Base-by-base conservation (phyloP, 2,329 filamentous ascomycete species). In the Claviceps maximensis region DNA sequence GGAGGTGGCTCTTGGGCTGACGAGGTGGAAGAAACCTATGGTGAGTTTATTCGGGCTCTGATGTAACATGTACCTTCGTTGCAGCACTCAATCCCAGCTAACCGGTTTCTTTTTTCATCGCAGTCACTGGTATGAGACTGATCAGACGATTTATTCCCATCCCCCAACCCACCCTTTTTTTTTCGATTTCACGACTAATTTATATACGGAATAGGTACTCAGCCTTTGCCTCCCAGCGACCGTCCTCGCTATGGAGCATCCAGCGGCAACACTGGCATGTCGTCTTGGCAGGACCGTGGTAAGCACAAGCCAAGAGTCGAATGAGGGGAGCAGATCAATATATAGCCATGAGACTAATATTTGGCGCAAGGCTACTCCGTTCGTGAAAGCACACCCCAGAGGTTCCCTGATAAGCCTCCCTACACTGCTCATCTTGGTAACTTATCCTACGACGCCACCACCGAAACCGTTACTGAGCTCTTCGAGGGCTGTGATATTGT, bases 341-440 rank as follows among this genome's bases (percentile, higher is more conserved):
- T 45, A 19, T 6, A 15, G 9, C 38, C 29, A 40, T 52, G 47
- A 25, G 13, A 38, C 60, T 67, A 49, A 65, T 58, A 10, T 15
- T 29, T 17, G 27, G 51, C 40, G 12, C 25, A 50, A 82, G 79
- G 75, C 58, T 86, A 80, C 63, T 73, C 67, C 49, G 59, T 69
- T 58, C 86, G 88, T 67, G 89, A 95, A 66, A 78, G 84, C 61
- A 81, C 89, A 54, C 90, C 90, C 27, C 69, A 71, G 60, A 67
- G 67, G 52, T 80, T 98, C 52, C 93, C 93, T 53, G 86, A 87
- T 58, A 90, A 89, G 73, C 93, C 94, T 55, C 93, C 93, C 13
- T 98, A 83, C 72, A 98, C 93, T 55, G 91, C 90, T 58, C 93
- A 98, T 72, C 78, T 98, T 56, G 93, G 93, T 64, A 98, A 98